Base-by-base conservation (phyloP, 192 early-diverging fungal species). In the Backusella luteola region DNA sequence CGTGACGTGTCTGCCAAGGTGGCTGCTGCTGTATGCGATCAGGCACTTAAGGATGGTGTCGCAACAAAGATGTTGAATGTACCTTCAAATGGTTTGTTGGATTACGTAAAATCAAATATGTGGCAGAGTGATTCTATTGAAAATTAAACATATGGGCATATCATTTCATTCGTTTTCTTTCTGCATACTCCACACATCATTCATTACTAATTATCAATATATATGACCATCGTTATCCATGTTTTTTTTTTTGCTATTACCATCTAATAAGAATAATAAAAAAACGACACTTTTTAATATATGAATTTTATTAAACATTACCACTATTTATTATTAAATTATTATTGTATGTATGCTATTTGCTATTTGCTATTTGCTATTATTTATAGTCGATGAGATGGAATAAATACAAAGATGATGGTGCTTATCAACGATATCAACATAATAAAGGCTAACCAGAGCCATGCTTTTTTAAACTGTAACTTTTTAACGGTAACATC, bases 1-100 rank as follows among this genome's bases (percentile, higher is more conserved):
- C 93, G 97, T 71, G 90, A 95, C 44, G 91, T 93, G 7, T 93
- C 91, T 38, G 92, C 93, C 5, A 79, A 90, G 79, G 87, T 98
- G 9, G 94, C 96, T 38, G 88, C 91, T 1, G 95, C 94, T 67
- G 93, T 98, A 38, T 86, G 92, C 67, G 79, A 89, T n/a, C 59
- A 79, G 9, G 81, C 81, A 46, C 41, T 78, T 1, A 41, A 79
- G 66, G 81, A 82, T 67, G 76, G 68, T 39, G 49, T 82, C 29
- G 77, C 81, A 29, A 67, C 63, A 23, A n/a, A 49, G 6, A 35
- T 69, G 5, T 53, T 83, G 17, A 39, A 49, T 21, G 29, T 68
- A 56, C 34, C 39, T 56, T 69, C 44, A 11, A 59, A 69, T 52
- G 23, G 66, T 5, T 44, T 79, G 7, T 35, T 73, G 17, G 32